These are phyloP conservation scores for Trichoderma atrobrunneum DNA, from an alignment of 2,329 filamentous ascomycete genomes.

Conservation along the genomic window DNA sequence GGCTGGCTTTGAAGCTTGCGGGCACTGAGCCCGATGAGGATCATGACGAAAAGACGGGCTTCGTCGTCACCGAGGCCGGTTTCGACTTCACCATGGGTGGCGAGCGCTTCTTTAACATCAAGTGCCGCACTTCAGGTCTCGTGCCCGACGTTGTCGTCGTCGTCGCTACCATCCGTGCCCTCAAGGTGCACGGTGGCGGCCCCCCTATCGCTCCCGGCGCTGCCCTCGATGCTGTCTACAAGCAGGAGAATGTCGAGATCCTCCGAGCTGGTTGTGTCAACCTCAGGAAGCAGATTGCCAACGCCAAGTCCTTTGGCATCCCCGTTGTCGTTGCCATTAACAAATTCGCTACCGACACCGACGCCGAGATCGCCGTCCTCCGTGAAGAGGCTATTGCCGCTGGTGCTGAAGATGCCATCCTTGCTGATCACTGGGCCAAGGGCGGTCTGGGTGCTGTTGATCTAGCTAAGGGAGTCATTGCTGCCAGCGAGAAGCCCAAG, in stretches of 20 bases:
- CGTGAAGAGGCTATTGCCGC: constrained; percentile 88
- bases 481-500: constrained; percentile 78
- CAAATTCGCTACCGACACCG: constrained; percentile 90
- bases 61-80: constrained; percentile 93
- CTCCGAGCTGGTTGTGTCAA: constrained; percentile 90
- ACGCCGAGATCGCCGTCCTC: constrained; percentile 85
- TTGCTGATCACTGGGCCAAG: constrained; percentile 95
- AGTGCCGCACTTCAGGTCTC: constrained; percentile 91
- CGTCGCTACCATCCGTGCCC: constrained; percentile 88
- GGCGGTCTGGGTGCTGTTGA: constrained; percentile 88
- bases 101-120: constrained; percentile 99
- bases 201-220: constrained; percentile 90
- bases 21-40: constrained; percentile 92
- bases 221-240: constrained; percentile 82
- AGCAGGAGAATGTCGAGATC: constrained; percentile 88
- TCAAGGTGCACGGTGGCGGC: constrained; percentile 96
- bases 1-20: constrained; percentile 90
- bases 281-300: constrained; percentile 89
- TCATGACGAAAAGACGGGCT: constrained; percentile 77
- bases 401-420: constrained; percentile 88
- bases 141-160: constrained; percentile 91
- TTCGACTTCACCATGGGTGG: constrained; percentile 99
- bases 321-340: constrained; percentile 98
- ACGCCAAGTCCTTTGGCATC: constrained; percentile 84
- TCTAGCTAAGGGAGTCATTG: constrained; percentile 81